phyloP scores from a whole-genome alignment of 208 protist species.

The Trypanosoma platydactyli region DNA sequence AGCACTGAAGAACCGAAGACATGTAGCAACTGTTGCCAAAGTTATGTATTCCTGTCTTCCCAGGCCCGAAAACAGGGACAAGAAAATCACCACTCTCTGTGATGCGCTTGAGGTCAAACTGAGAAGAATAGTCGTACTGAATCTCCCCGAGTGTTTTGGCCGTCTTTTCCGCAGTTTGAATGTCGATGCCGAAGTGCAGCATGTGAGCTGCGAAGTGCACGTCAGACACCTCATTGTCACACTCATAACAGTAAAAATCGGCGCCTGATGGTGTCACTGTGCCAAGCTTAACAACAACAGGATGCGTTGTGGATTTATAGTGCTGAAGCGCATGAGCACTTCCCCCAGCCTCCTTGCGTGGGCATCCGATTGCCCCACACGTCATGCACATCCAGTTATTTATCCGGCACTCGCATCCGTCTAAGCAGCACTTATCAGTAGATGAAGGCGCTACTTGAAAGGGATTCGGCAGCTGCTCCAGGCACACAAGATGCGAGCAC shows the following conservation, averaged over 20 bases:
- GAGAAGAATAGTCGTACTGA: conserved; percentile 95
- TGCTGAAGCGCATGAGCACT: conserved; percentile 95
- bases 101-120: conserved; percentile 93
- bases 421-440: conserved; percentile 48
- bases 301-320: conserved; percentile 82
- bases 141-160: conserved; percentile 97
- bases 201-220: conserved; percentile 93
- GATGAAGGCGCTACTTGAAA: conserved; percentile 45
- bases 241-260: conserved; percentile 95
- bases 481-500: conserved; percentile 77
- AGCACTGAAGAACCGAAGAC: conserved; percentile 93
- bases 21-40: conserved; percentile 98
- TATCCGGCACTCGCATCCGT: conserved; percentile 74
- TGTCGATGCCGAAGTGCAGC: conserved; percentile 95
- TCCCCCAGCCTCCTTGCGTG: conserved; percentile 93
- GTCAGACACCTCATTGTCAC: conserved; percentile 95
- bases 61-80: conserved; percentile 91
- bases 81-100: conserved; percentile 88
- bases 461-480: conserved; percentile 74
- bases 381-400: conserved; percentile 97
- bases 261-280: conserved; percentile 90
- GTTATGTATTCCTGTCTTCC: conserved; percentile 94
- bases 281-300: conserved; percentile 95
- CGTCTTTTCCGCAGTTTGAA: conserved; percentile 89
- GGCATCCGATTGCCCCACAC: conserved; percentile 93